Evolutionary conservation across 2,329 filamentous ascomycete species (phyloP), one percentile per base, ranked within the genome.

Genomic region (Xylariales sp.): DNA sequence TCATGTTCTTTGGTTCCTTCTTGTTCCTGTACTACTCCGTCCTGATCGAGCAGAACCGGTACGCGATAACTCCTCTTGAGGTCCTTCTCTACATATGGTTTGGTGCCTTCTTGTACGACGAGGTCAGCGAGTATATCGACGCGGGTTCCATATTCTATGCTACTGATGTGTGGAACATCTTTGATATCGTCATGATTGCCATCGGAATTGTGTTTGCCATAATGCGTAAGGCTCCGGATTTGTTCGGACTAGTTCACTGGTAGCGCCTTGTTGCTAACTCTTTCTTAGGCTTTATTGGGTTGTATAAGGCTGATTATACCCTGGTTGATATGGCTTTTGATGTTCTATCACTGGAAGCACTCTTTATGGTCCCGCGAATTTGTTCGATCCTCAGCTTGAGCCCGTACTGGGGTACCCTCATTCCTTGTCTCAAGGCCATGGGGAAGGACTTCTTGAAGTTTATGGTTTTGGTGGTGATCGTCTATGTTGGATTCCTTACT

Each of bases 341-440:
- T 54, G 82, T 96, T n/a, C 69, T 96, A 16, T 84, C 88, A 0
- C 70, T 96, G 12, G 88, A 95, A 60, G 90, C 88, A 1, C 72
- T 96, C 8, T 91, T 96, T 58, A 82, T 96, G 61, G 85, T 95
- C 15, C 90, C 90, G 13, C 83, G 87, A 43, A 85, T 95, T 49
- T 95, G 85, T 64, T 94, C 89, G 12, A 75, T 96, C 37, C 72
- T 95, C 45, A 91, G 85, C 56, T 62, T 96, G 46, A 88, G 88
- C 51, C 87, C 88, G 2, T 95, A 94, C 57, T 96, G 93, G 74
- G 90, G 88, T 29, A 93, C 85, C 1, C 62, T 93, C 33, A 90
- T 96, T 42, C 90, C 89, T 0, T 94, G 90, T 46, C 72, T 96
- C 35, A 93, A 93, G 57, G 88, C 91, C 58, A 96, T 96, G 90